Evolutionary conservation across 371 early-diverging fungal genomes (phyloP).

Genomic region (Mortierella sp.): DNA sequence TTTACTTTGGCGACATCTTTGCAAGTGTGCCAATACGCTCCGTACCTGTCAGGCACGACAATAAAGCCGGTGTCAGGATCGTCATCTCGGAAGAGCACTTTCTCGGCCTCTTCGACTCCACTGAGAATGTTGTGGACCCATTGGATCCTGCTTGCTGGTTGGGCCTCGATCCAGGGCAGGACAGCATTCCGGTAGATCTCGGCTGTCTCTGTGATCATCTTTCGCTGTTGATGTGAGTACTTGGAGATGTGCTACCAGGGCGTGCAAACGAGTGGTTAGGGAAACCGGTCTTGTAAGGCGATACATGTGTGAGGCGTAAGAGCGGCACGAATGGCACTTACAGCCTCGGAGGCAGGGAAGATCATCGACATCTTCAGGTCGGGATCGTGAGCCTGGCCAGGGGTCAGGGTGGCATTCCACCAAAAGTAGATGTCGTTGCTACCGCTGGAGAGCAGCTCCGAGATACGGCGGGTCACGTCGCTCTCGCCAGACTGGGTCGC

Average conservation of each 20-base stretch:
- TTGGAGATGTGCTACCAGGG: constrained; percentile 74
- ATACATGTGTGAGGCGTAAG: neutral
- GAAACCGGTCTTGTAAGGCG: no score
- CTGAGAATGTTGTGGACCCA: constrained; percentile 87
- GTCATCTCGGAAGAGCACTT: constrained; percentile 65
- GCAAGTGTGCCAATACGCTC: neutral
- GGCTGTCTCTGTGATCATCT: constrained; percentile 68
- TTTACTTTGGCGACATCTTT: no score
- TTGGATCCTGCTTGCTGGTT: constrained; percentile 70
- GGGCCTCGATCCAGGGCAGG: constrained; percentile 70
- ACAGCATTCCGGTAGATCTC: constrained; percentile 59
- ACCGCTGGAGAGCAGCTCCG: constrained; percentile 47
- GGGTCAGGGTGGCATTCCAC: constrained; percentile 56
- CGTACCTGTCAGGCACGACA: constrained; percentile 78
- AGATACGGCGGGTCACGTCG: constrained; percentile 52
- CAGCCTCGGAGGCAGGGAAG: constrained; percentile 69
- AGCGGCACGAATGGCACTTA: constrained; percentile 17
- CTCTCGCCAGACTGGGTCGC: constrained; percentile 46
- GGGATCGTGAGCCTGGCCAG: constrained; percentile 37
- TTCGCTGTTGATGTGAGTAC: constrained; percentile 72
- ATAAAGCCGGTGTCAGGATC: constrained; percentile 74
- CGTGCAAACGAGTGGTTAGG: no score
- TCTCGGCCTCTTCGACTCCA: constrained; percentile 73
- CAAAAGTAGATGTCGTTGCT: constrained; percentile 75
- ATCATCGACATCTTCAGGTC: constrained; percentile 69